A percentile compares a stretch with the other conserved stretches of the same genome.
These are phyloP conservation scores for Apophysomyces sp. DNA, from an alignment of 371 early-diverging fungal species.

Conservation along the genomic window DNA sequence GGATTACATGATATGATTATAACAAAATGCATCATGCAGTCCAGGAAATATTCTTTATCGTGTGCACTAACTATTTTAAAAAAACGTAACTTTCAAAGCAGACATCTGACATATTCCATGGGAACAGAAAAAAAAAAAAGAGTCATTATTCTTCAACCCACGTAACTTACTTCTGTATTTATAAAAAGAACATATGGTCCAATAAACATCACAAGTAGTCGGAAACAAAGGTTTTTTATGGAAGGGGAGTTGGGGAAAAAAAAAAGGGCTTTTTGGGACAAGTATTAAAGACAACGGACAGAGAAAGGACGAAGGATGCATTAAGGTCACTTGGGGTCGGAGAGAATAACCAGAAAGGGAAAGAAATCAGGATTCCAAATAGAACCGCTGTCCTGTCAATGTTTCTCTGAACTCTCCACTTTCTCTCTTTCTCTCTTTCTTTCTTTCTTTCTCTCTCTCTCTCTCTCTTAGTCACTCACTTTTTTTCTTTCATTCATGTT, in stretches of 20 bases:
- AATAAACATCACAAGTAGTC: background rate
- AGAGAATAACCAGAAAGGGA: background rate
- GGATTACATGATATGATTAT: background rate
- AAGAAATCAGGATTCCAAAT: conserved; percentile 4
- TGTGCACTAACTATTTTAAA: background rate
- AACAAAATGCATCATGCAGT: conserved; percentile 1
- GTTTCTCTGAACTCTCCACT: no score
- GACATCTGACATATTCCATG: background rate
- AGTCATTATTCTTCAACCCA: background rate
- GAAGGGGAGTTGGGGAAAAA: background rate
- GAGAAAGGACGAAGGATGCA: background rate
- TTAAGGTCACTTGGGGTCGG: background rate
- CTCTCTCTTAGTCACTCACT: background rate
- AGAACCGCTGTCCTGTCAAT: background rate
- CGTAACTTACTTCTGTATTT: background rate
- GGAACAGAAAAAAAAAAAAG: background rate
- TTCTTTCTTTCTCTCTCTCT: background rate
- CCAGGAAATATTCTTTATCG: background rate
- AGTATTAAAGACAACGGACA: background rate
- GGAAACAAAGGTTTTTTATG: background rate
- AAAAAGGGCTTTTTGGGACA: background rate
- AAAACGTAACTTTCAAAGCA: background rate
- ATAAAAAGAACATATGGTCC: background rate
- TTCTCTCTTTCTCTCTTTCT: background rate
- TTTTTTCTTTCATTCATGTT: background rate